phyloP scores from a whole-genome alignment of 2,329 filamentous ascomycete genomes.

The Cercospora zeae-maydis region DNA sequence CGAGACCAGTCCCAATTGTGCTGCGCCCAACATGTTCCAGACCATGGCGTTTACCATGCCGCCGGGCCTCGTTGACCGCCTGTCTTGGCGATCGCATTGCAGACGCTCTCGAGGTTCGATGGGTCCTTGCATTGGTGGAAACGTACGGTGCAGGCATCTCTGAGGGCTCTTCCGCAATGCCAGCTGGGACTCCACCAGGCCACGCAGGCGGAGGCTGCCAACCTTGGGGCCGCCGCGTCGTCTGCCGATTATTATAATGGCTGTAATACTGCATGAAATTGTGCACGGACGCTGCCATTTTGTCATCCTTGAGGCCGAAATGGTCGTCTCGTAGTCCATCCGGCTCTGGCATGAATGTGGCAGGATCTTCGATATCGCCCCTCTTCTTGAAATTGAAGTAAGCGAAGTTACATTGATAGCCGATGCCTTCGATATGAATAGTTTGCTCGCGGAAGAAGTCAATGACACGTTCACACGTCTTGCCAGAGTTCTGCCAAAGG shows the following conservation, averaged over 20 bases:
- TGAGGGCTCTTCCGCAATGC: conserved; percentile 26
- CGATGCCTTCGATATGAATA: conserved; percentile 90
- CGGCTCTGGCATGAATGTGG: conserved; percentile 35
- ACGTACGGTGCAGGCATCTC: not conserved
- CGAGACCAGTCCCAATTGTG: not conserved
- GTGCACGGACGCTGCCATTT: conserved; percentile 97
- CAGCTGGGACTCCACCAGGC: conserved; percentile 29
- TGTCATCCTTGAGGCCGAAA: conserved; percentile 90
- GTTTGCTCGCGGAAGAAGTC: conserved; percentile 99
- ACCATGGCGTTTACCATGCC: not conserved
- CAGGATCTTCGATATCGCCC: conserved; percentile 48
- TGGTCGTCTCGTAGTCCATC: conserved; percentile 76
- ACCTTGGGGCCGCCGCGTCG: conserved; percentile 27
- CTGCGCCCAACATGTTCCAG: conserved; percentile 4
- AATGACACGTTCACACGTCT: conserved; percentile 85
- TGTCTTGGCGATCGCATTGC: conserved; percentile 19
- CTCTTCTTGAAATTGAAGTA: conserved; percentile 95
- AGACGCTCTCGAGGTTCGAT: conserved; percentile 14
- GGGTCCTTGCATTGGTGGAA: conserved; percentile 4
- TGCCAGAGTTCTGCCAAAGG: conserved; percentile 79
- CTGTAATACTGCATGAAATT: conserved; percentile 89
- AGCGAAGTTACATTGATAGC: conserved; percentile 94
- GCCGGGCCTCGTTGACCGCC: not conserved
- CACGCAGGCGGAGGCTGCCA: conserved; percentile 35
- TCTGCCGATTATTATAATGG: conserved; percentile 31